Evolutionary conservation across 2,329 filamentous ascomycete genomes (phyloP).

Genomic region (Amesomyces nigricolor): DNA sequence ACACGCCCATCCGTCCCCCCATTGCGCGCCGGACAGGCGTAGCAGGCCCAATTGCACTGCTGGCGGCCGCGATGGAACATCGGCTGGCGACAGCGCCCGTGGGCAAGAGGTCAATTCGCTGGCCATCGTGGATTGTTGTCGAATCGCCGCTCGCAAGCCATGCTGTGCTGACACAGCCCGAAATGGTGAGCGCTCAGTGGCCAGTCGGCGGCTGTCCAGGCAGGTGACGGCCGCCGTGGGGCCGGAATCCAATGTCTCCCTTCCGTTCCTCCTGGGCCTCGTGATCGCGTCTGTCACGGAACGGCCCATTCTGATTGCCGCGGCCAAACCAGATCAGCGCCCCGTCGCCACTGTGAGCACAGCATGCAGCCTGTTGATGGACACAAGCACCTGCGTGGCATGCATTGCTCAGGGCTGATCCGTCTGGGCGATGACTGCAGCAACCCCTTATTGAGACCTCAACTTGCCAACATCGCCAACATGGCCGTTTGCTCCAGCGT

Average conservation of each 20-base stretch:
- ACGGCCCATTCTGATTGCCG: slow-evolving; percentile 20
- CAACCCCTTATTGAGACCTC: neutral
- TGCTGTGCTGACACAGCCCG: slow-evolving; percentile 26
- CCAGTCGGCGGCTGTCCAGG: slow-evolving; percentile 4
- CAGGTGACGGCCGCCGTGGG: neutral
- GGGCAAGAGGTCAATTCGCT: slow-evolving; percentile 21
- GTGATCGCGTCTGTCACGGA: slow-evolving; percentile 28
- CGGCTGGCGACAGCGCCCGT: neutral
- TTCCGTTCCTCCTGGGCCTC: slow-evolving; percentile 26
- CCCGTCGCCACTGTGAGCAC: neutral
- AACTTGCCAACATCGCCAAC: neutral
- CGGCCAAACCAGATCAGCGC: slow-evolving; percentile 11
- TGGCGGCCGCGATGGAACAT: neutral
- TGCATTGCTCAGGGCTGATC: too few relatives aligned
- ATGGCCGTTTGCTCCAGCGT: too few relatives aligned
- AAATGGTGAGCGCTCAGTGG: slow-evolving; percentile 21
- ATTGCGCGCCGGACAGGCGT: neutral
- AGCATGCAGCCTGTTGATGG: neutral
- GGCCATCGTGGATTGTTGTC: slow-evolving; percentile 20
- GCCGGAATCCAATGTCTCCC: neutral
- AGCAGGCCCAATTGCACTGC: slow-evolving; percentile 13
- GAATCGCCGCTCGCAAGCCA: slow-evolving; percentile 21
- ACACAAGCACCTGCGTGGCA: neutral
- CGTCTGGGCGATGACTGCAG: too few relatives aligned
- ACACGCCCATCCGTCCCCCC: neutral